A percentile compares a stretch with the other conserved stretches of the same genome.
These are phyloP conservation scores for Aspergillus cristatus DNA, from an alignment of 495 filamentous ascomycete species.

Conservation along the genomic window DNA sequence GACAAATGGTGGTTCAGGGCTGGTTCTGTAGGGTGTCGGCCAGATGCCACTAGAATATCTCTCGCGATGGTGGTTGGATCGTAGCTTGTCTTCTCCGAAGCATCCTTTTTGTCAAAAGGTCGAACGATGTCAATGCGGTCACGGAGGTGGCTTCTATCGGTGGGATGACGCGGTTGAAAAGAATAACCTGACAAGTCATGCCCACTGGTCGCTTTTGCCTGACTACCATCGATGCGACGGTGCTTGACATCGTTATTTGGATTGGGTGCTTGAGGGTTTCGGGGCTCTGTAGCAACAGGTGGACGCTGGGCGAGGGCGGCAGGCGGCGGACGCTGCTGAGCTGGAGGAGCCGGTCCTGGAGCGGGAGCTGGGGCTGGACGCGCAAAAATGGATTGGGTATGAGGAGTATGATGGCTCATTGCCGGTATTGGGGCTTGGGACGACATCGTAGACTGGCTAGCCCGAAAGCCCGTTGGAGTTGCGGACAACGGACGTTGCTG, in stretches of 20 bases:
- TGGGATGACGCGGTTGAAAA: slow-evolving; percentile 4
- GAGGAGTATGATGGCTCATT: too few species aligned
- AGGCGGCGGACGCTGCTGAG: too few species aligned
- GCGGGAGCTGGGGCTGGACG: too few species aligned
- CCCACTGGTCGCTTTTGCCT: too few species aligned
- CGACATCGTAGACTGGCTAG: too few species aligned
- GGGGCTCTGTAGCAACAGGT: not conserved
- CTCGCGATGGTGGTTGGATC: slow-evolving; percentile 55
- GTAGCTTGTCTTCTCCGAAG: slow-evolving; percentile 39
- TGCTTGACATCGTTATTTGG: not conserved
- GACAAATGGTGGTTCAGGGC: slow-evolving; percentile 53
- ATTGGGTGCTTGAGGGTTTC: too few species aligned
- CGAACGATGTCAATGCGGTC: slow-evolving; percentile 24
- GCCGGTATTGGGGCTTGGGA: too few species aligned
- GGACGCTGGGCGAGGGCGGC: too few species aligned
- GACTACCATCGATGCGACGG: not conserved
- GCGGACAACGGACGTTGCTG: too few species aligned
- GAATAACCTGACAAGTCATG: slow-evolving; percentile 4
- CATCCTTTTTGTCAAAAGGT: slow-evolving; percentile 37
- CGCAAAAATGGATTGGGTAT: too few species aligned
- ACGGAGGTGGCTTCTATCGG: slow-evolving; percentile 9
- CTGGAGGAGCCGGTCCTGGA: too few species aligned
- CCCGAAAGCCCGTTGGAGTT: too few species aligned
- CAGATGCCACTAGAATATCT: slow-evolving; percentile 53
- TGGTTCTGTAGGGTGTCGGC: slow-evolving; percentile 48